Evolutionary conservation across 106 monocot species (phyloP).

Genomic region (Allium fistulosum): DNA sequence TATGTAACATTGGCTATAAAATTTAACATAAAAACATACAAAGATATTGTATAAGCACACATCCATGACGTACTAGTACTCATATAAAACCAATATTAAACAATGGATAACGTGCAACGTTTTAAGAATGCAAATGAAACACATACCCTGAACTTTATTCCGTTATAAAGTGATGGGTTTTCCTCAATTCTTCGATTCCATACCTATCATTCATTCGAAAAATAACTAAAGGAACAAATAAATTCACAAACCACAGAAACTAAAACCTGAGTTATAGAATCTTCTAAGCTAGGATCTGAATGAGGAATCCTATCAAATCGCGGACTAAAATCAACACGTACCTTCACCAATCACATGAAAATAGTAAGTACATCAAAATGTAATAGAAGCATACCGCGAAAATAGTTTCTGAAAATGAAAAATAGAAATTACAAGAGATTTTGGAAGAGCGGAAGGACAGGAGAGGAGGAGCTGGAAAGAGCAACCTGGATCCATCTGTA

Average conservation of each 20-base stretch:
- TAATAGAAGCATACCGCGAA: neutral
- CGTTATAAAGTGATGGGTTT: constrained; percentile 13
- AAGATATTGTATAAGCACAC: neutral
- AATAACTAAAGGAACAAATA: neutral
- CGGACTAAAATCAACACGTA: constrained; percentile 5
- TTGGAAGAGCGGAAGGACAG: constrained; percentile 14
- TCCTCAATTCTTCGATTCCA: constrained; percentile 11
- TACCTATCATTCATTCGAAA: constrained; percentile 1
- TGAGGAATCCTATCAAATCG: constrained; percentile 13
- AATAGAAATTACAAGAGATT: constrained; percentile 5
- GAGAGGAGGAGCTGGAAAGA: constrained; percentile 21
- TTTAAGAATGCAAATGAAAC: neutral
- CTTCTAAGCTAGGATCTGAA: constrained; percentile 9
- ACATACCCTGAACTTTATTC: constrained; percentile 16
- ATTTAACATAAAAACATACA: neutral
- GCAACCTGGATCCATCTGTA: constrained; percentile 11
- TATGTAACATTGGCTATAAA: too few relatives aligned
- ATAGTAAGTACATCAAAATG: neutral
- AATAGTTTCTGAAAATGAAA: too few relatives aligned
- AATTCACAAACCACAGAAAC: neutral
- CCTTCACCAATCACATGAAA: constrained; percentile 2
- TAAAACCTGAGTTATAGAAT: constrained; percentile 4
- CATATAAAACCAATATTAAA: neutral
- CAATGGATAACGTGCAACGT: too few relatives aligned
- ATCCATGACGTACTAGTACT: too few relatives aligned